Evolutionary conservation across 2,329 filamentous ascomycete species (phyloP), one percentile per base, ranked within the genome.

Genomic region (Phialophora tarda): DNA sequence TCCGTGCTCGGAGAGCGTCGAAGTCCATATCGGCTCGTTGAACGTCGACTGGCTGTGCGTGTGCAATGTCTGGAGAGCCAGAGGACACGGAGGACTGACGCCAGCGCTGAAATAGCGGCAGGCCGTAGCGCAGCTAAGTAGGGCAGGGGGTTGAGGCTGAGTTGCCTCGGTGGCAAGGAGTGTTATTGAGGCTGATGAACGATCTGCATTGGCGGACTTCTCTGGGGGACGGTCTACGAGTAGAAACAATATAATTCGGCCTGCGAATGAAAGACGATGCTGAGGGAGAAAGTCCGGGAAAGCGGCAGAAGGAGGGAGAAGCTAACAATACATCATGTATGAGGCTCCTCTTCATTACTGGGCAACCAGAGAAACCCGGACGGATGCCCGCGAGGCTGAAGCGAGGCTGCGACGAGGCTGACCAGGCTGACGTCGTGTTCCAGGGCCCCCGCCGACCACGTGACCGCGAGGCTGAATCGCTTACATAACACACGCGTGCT

Each of bases 1-100:
- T 95, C 74, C 92, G 91, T 72, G 94, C 93, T 75, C 92, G 91
- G 71, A 99, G 84, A 75, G 89, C 71, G 75, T 84, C 84, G 73
- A 85, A 87, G 72, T 88, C 85, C 65, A 72, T 71, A 4, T 38
- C 44, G 59, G 10, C 26, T 26, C 23, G 41, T 56, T 0, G 26
- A 17, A 21, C 38, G 26, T 28, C 50, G 23, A 61, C 28, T 50
- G 47, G 17, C 11, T 17, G 48, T 38, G 48, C 21, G 51, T 34
- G n/a, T 24, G 30, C 14, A 11, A 6, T 24, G 8, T 32, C n/a
- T 23, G 10, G 10, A 24, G 30, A 17, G 58, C 3, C 28, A 32
- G 57, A 60, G 28, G 57, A 12, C 38, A 2, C 41, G 23, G 23
- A 41, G 24, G 58, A 54, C 48, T 51, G 17, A 7, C 23, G 48